Evolutionary conservation across 164 flowering plant species (phyloP).

Genomic region (Stephania cephalantha): DNA sequence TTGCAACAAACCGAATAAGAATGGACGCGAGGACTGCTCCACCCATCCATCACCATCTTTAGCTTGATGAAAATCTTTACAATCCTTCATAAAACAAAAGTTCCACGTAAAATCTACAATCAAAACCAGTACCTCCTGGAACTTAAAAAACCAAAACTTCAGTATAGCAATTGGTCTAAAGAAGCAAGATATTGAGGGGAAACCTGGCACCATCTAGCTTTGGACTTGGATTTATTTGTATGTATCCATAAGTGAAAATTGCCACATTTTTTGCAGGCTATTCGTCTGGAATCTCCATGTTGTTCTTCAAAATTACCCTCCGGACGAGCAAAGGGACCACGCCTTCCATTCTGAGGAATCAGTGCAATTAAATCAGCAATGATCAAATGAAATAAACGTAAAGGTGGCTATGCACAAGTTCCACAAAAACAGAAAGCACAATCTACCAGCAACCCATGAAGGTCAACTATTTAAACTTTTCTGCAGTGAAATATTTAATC

Average conservation of each 20-base stretch:
- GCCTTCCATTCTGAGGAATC: conserved; percentile 50
- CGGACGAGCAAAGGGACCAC: conserved; percentile 48
- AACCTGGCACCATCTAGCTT: conserved; percentile 99
- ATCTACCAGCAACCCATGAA: background rate
- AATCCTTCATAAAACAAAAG: conserved; percentile 55
- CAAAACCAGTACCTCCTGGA: background rate
- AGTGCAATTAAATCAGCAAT: conserved; percentile 6
- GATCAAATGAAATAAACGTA: conserved; percentile 5
- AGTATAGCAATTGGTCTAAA: background rate
- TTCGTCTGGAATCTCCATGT: conserved; percentile 62
- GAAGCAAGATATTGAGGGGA: conserved; percentile 7
- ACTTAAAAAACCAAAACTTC: background rate
- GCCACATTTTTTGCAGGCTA: conserved; percentile 85
- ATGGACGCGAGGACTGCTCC: conserved; percentile 78
- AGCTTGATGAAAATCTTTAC: conserved; percentile 88
- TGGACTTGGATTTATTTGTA: conserved; percentile 61
- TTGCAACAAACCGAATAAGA: conserved; percentile 77
- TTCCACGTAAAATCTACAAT: background rate
- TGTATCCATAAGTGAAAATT: conserved; percentile 67
- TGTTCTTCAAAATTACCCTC: conserved; percentile 52
- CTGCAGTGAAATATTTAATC: background rate
- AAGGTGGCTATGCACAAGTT: background rate
- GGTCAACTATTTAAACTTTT: background rate
- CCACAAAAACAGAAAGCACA: background rate
- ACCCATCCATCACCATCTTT: conserved; percentile 99